Percentiles rank a stretch among this genome's conserved stretches.
Evolutionary conservation across 75 land plant genomes (phyloP).

Genomic region (Ceratopteris richardii): DNA sequence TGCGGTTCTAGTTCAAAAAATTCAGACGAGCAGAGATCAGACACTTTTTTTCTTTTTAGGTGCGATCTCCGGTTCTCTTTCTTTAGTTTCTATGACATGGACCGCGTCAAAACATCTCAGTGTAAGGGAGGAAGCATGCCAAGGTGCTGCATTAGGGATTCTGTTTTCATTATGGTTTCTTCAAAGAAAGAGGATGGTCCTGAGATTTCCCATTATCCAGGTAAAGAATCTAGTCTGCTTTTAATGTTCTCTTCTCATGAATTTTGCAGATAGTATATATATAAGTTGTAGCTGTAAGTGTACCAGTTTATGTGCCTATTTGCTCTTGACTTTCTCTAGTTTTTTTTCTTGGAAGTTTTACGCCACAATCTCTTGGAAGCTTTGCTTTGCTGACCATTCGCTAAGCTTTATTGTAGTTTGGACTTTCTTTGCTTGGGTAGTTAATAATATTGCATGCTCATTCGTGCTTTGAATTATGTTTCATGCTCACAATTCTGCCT

Average conservation of each 20-base stretch:
- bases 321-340: too few species aligned
- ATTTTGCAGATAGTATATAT: too few species aligned
- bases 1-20: slow-evolving; percentile 7
- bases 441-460: too few species aligned
- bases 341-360: too few species aligned
- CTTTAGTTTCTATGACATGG: slow-evolving; percentile 15
- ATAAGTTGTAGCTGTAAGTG: too few species aligned
- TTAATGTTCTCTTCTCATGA: neutral
- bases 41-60: slow-evolving; percentile 6
- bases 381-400: too few species aligned
- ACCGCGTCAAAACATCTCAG: neutral
- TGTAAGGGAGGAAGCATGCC: slow-evolving; percentile 8
- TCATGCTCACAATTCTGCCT: too few species aligned
- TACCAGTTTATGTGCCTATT: too few species aligned
- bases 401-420: too few species aligned
- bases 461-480: too few species aligned
- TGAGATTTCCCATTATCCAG: slow-evolving; percentile 82
- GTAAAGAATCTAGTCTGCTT: slow-evolving; percentile 14
- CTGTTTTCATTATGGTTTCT: slow-evolving; percentile 42
- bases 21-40: slow-evolving; percentile 8
- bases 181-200: slow-evolving; percentile 35
- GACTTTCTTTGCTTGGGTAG: too few species aligned
- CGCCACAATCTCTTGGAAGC: too few species aligned
- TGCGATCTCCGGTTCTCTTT: slow-evolving; percentile 13
- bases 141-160: slow-evolving; percentile 58